A percentile compares a stretch with the other conserved stretches of the same genome.
These are phyloP conservation scores for Pelargonium australe DNA, from an alignment of 441 rosid species.

Conservation along the genomic window DNA sequence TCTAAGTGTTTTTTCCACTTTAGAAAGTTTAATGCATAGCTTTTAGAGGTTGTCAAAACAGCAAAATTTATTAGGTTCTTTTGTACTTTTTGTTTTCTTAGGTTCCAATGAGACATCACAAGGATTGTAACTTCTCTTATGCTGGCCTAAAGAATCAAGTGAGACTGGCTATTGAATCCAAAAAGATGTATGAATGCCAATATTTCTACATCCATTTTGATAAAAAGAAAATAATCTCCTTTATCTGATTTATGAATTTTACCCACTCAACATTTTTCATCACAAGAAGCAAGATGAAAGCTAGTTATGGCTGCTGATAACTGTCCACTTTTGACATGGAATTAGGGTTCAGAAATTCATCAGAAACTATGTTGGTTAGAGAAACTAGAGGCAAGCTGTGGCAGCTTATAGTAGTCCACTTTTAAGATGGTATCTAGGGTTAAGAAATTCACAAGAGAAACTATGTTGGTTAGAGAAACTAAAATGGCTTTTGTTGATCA, in stretches of 20 bases:
- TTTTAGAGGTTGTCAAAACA: conserved; percentile 8
- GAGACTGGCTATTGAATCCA: conserved; percentile 76
- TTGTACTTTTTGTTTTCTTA: conserved; percentile 25
- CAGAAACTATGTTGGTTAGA: neutral
- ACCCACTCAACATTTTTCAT: neutral
- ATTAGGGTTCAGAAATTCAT: neutral
- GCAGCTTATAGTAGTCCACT: too few relatives aligned
- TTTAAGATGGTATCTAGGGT: too few relatives aligned
- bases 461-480: too few relatives aligned
- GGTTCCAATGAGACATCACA: conserved; percentile 89
- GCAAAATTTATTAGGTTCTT: neutral
- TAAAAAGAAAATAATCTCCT: neutral
- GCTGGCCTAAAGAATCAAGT: conserved; percentile 98
- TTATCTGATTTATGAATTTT: neutral
- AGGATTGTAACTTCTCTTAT: conserved; percentile 89
- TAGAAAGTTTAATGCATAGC: conserved; percentile 2
- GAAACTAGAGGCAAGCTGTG: neutral
- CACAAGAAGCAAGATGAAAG: neutral
- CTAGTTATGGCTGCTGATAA: too few relatives aligned
- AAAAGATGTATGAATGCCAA: conserved; percentile 49
- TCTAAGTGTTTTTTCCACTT: neutral
- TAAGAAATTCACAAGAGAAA: too few relatives aligned
- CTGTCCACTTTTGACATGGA: neutral
- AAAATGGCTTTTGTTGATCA: neutral
- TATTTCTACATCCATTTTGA: conserved; percentile 9